Evolutionary conservation across 768 basidiomycete genomes (phyloP).

Genomic region (Suillus clintonianus): DNA sequence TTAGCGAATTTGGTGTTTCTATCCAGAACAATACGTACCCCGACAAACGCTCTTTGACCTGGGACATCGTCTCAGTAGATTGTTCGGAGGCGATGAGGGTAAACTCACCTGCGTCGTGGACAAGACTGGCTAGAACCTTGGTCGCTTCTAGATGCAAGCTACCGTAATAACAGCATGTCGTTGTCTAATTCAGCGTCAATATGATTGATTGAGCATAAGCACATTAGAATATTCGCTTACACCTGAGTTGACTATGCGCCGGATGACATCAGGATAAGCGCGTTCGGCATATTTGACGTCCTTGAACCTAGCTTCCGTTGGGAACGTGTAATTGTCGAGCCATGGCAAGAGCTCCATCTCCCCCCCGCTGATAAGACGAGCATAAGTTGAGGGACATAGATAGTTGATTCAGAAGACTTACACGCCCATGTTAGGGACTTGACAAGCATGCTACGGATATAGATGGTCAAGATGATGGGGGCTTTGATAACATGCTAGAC

Average conservation of each 20-base stretch:
- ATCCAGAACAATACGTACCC: conserved; percentile 49
- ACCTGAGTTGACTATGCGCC: conserved; percentile 68
- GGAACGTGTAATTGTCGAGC: conserved; percentile 85
- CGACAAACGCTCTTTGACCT: conserved; percentile 86
- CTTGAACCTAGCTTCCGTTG: conserved; percentile 76
- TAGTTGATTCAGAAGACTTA: conserved; percentile 11
- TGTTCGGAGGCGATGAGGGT: not conserved
- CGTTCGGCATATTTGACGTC: conserved; percentile 68
- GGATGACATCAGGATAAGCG: conserved; percentile 72
- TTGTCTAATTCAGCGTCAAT: conserved; percentile 59
- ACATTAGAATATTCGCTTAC: conserved; percentile 45
- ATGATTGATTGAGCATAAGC: conserved; percentile 4
- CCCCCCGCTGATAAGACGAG: conserved; percentile 57
- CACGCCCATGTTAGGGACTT: conserved; percentile 46
- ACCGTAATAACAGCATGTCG: conserved; percentile 92
- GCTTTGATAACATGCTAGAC: not conserved
- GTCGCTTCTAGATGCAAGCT: conserved; percentile 81
- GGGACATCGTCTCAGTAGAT: conserved; percentile 10
- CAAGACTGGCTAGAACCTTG: conserved; percentile 77
- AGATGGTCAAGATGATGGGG: not conserved
- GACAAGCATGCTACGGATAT: conserved; percentile 34
- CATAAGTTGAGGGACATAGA: conserved; percentile 5
- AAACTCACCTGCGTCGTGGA: conserved; percentile 57
- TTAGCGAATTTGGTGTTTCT: not conserved
- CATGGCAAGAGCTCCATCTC: conserved; percentile 89